Conservation (phyloP, 192 early-diverging fungal species). For the Ambispora gerdemannii region DNA sequence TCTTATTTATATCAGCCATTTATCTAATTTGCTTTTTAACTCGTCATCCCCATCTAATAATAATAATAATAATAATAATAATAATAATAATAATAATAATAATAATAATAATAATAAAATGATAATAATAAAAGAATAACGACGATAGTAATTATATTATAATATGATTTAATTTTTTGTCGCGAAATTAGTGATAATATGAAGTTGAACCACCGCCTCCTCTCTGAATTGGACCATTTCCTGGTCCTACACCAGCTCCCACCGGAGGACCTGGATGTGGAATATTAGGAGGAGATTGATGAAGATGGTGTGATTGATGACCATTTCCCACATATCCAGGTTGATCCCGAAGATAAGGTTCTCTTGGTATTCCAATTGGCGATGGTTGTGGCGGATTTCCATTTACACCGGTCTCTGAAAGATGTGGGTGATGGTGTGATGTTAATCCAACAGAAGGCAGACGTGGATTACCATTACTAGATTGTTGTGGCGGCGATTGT, state of each 20-base stretch:
- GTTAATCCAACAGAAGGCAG: background rate
- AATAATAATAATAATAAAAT: too few relatives aligned
- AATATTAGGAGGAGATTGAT: background rate
- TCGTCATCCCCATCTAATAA: too few relatives aligned
- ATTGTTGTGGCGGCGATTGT: background rate
- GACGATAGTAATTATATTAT: too few relatives aligned
- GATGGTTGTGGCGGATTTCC: background rate
- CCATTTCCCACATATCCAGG: background rate
- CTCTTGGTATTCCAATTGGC: background rate
- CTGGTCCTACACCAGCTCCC: background rate
- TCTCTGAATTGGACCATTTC: too few relatives aligned
- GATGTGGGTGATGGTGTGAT: background rate
- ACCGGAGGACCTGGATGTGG: background rate
- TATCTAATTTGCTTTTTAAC: too few relatives aligned
- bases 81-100: too few relatives aligned
- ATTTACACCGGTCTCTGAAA: background rate
- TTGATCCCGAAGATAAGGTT: background rate
- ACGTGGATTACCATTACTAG: background rate
- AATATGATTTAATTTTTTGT: too few relatives aligned
- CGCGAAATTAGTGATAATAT: too few relatives aligned
- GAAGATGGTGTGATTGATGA: background rate
- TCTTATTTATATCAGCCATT: too few relatives aligned
- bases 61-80: too few relatives aligned
- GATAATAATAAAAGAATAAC: too few relatives aligned
- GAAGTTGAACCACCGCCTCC: too few relatives aligned